Conservation (phyloP, 2,329 filamentous ascomycete species). For the Beauveria rudraprayagi region DNA sequence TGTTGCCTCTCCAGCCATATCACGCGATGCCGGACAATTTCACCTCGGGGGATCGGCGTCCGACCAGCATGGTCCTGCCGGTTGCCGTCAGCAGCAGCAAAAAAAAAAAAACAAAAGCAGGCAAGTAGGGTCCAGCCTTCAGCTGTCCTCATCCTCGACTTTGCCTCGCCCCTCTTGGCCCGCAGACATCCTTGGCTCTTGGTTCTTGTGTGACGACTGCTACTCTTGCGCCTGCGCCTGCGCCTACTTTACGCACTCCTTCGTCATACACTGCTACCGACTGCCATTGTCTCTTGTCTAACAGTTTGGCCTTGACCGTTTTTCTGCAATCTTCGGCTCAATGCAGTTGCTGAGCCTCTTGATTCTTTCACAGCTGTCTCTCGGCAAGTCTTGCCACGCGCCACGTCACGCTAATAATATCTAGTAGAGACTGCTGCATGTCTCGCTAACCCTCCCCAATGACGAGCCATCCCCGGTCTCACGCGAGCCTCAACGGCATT, state of each 20-base stretch:
- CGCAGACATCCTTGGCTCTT: neutral
- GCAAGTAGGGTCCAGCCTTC: neutral
- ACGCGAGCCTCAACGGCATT: neutral
- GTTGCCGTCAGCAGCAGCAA: neutral
- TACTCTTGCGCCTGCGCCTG: neutral
- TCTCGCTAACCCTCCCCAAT: neutral
- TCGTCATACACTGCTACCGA: neutral
- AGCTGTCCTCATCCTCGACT: neutral
- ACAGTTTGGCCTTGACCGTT: neutral
- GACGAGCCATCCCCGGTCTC: neutral
- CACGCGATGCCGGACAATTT: neutral
- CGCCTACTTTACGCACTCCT: neutral
- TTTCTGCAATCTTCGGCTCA: neutral
- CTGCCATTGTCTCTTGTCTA: neutral
- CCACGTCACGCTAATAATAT: neutral
- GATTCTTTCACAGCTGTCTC: neutral
- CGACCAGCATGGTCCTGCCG: neutral
- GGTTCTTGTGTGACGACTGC: neutral
- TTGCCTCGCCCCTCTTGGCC: neutral
- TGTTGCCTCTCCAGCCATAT: neutral
- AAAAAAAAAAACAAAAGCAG: neutral
- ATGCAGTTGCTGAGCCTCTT: neutral
- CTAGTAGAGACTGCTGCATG: neutral
- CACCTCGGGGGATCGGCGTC: slow-evolving; percentile 2
- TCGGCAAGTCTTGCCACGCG: neutral